Evolutionary conservation across 2,329 filamentous ascomycete genomes (phyloP), one percentile per base, ranked within the genome.

Genomic region (Orbilia javanica): DNA sequence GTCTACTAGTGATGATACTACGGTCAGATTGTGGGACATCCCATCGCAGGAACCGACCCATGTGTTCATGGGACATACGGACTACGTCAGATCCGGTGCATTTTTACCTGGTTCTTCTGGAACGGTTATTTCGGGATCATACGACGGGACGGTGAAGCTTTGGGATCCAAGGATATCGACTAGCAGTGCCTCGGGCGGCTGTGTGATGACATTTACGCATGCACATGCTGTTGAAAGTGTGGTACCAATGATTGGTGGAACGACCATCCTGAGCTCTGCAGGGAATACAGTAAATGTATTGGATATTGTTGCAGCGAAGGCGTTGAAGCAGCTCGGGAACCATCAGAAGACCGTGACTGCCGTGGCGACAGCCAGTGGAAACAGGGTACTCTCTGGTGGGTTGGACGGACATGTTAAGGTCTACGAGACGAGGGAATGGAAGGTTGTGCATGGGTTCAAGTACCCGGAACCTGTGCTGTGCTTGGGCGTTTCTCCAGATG

Each of bases 281-380:
- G 94, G 93, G 73, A 96, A 93, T 82, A 89, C 92, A 79, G 93
- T 99, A 82, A 94, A 92, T 4, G 93, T 99, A 10, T 88, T 99
- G 79, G 96, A 99, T 84, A 88, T 99, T 52, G 92, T 98, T 15
- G 95, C 94, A 62, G 96, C 93, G 27, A 93, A 93, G 82, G 94
- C 95, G 3, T 86, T 97, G 73, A 91, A 94, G 81, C 87, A 97
- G 83, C 91, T 99, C 79, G 91, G 91, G 81, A 98, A 96, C 83
- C 96, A 99, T 85, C 96, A 99, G 83, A 99, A 98, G 89, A 97
- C 96, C 0, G 94, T 99, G 77, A 98, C 96, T 0, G 91, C 92
- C 6, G 88, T 99, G 44, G 78, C 80, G 29, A 71, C 79, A 8
- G 80, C 81, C 4, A 73, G 92, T 81, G 93, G 92, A 55, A 90